Base-by-base conservation (phyloP, 768 basidiomycete species). In the Collybia mongolica region DNA sequence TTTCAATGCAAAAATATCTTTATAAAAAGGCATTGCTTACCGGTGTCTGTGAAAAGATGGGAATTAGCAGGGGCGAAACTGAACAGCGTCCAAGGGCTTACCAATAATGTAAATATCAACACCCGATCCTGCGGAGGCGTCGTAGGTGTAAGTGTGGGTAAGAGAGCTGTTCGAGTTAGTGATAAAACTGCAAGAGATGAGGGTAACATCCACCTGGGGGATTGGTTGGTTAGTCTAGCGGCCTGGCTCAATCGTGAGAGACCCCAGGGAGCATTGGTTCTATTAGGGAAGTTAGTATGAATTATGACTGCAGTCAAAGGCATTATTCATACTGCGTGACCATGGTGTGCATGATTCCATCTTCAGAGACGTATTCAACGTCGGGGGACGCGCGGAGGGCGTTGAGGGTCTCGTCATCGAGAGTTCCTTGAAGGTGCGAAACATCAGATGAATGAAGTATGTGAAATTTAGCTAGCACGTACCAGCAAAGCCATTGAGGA, bases 61-160 rank as follows among this genome's bases (percentile, higher is more conserved):
- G 6, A 29, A 35, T 26, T 20, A 42, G 36, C 32, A 14, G 5
- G 23, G 23, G 9, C 2, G 17, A 22, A 48, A 23, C 8, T 9
- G 24, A 11, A 6, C 6, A 48, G 15, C 2, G 32, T 39, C 11
- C 17, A 35, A 32, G 14, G 32, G 39, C 60, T 22, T 37, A 72
- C 71, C 75, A 48, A 77, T 60, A 47, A 75, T 55, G 54, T 72
- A 76, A 54, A 77, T 66, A 48, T 58, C 56, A 39, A 53, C 51
- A 20, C 56, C 56, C 7, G 44, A 19, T 19, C 56, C 56, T 7
- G 56, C 56, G 17, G 44, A 42, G 15, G 40, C 42, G 32, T 58
- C 51, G 40, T 54, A 54, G 23, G 51, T 54, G 23, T 58, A 54
- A 20, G 24, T 39, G 48, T 49, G 54, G 17, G 46, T 51, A 18